These are phyloP conservation scores for Rosa persica DNA, from an alignment of 306 rosid species.

Conservation along the genomic window DNA sequence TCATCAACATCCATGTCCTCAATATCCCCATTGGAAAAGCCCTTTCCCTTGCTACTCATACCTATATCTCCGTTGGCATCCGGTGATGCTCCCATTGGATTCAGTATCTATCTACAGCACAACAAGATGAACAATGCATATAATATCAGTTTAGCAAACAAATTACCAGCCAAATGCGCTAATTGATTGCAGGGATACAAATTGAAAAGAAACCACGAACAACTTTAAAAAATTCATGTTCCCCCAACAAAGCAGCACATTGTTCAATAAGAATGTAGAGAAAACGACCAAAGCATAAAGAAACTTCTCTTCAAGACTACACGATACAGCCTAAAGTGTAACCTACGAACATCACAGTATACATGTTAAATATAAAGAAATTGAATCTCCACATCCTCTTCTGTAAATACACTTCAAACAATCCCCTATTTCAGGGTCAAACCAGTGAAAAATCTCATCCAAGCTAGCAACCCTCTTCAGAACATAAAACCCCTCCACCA, in stretches of 20 bases:
- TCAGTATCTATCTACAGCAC: constrained; percentile 17
- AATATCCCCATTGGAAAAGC: constrained; percentile 28
- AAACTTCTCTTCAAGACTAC: not conserved
- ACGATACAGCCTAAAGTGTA: not conserved
- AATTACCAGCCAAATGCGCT: not conserved
- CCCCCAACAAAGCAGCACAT: not conserved
- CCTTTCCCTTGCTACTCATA: constrained; percentile 51
- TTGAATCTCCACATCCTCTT: not conserved
- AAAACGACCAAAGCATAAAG: constrained; percentile 6
- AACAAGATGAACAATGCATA: not conserved
- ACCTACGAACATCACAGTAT: not conserved
- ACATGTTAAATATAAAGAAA: not conserved
- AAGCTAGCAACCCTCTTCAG: not conserved
- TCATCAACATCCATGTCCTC: constrained; percentile 27
- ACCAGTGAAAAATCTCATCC: not conserved
- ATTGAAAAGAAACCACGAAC: not conserved
- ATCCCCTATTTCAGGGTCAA: not conserved
- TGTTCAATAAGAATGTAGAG: not conserved
- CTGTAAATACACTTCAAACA: not conserved
- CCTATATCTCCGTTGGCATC: constrained; percentile 53
- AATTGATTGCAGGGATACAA: not conserved
- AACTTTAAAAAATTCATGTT: not conserved
- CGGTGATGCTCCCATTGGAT: constrained; percentile 40
- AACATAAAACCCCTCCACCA: not conserved
- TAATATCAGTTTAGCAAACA: not conserved